Evolutionary conservation across 768 basidiomycete genomes (phyloP).

Genomic region (Xanthoconium purpureum): DNA sequence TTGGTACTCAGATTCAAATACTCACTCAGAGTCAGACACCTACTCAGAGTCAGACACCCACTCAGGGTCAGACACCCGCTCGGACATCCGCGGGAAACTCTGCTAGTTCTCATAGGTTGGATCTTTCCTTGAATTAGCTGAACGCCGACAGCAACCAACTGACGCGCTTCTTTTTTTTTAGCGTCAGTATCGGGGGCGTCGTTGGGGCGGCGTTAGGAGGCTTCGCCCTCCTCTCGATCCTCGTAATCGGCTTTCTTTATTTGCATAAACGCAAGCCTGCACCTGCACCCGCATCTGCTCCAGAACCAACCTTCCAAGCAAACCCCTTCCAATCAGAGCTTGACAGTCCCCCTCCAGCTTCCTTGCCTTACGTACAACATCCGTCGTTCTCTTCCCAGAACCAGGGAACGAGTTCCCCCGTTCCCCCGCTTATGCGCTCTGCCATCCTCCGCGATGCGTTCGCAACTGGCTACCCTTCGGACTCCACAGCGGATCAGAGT

Average conservation of each 20-base stretch:
- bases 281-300: neutral
- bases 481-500: neutral
- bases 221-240: neutral
- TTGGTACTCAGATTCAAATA: neutral
- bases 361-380: neutral
- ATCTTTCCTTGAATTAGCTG: neutral
- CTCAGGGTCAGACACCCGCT: neutral
- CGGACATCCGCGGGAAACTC: neutral
- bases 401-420: neutral
- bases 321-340: constrained; percentile 4
- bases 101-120: constrained; percentile 8
- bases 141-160: neutral
- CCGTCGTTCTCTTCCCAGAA: neutral
- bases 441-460: constrained; percentile 16
- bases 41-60: neutral
- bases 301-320: neutral
- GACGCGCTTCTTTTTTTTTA: neutral
- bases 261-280: constrained; percentile 2
- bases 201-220: constrained; percentile 18
- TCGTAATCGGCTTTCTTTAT: constrained; percentile 4
- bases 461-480: neutral
- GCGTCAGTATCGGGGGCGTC: constrained; percentile 9
- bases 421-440: constrained; percentile 9
- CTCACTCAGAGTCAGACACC: neutral
- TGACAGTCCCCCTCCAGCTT: neutral